A percentile compares a stretch with the other conserved stretches of the same genome.
Evolutionary conservation across 768 basidiomycete genomes (phyloP).

Genomic region (Tricholoma furcatifolium): DNA sequence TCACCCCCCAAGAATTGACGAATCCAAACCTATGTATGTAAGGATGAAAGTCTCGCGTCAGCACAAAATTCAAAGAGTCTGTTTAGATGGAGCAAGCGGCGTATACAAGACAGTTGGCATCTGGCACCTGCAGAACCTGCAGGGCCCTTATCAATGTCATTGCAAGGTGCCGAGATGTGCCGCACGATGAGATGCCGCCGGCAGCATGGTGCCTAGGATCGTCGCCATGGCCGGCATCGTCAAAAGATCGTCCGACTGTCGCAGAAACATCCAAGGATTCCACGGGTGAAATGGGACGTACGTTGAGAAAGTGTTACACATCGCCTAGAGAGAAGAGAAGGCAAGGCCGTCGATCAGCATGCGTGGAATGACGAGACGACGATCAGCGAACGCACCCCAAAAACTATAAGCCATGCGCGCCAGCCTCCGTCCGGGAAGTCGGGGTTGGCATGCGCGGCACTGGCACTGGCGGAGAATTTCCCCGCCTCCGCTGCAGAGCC

Average conservation of each 20-base stretch:
- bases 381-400: conserved; percentile 31
- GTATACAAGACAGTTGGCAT: no score
- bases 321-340: conserved; percentile 30
- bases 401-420: conserved; percentile 43
- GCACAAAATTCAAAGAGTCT: not conserved
- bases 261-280: not conserved
- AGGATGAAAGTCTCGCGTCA: conserved; percentile 8
- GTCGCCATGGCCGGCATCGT: not conserved
- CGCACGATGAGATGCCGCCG: conserved; percentile 3
- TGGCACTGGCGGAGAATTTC: no score
- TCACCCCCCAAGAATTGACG: conserved; percentile 74
- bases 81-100: not conserved
- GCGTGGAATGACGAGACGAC: not conserved
- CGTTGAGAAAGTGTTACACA: conserved; percentile 48
- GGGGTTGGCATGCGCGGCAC: not conserved
- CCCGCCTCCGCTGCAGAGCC: not conserved
- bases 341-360: not conserved
- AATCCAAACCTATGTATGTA: conserved; percentile 54
- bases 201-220: conserved; percentile 1
- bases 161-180: not conserved
- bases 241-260: not conserved
- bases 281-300: conserved; percentile 23
- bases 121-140: no score
- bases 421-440: conserved; percentile 43
- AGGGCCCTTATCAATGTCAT: no score